Evolutionary conservation across 345 rosid genomes (phyloP).

Genomic region (Populus simonii): DNA sequence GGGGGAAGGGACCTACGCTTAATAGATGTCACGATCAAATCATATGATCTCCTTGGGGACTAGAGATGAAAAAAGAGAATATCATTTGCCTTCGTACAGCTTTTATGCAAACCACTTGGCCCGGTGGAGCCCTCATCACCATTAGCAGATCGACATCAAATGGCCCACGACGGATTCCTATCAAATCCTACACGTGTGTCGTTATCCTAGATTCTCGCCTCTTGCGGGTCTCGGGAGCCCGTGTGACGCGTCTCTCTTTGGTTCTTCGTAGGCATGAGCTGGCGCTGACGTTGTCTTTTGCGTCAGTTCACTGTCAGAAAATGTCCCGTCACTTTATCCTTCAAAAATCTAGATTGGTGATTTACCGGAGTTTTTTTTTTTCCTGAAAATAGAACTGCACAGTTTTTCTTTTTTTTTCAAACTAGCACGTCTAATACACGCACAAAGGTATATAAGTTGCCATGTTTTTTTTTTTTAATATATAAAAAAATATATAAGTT

Average conservation of each 20-base stretch:
- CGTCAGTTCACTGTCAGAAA: neutral
- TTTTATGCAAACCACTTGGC: neutral
- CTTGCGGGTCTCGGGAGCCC: neutral
- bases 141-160: neutral
- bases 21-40: slow-evolving; percentile 1
- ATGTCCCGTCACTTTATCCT: neutral
- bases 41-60: slow-evolving; percentile 5
- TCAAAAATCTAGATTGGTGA: neutral
- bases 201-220: neutral
- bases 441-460: no score
- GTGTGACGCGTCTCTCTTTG: slow-evolving; percentile 6
- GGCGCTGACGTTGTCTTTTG: slow-evolving; percentile 19
- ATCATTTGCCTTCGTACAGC: neutral
- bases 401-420: no score
- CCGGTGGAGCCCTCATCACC: neutral
- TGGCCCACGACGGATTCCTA: neutral
- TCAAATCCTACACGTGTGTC: slow-evolving; percentile 19
- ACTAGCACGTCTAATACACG: no score
- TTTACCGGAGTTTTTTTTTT: no score
- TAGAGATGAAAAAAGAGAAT: neutral
- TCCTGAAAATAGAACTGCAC: no score
- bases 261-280: slow-evolving; percentile 7
- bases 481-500: no score
- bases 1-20: no score
- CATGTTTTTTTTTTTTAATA: no score